Base-by-base conservation (phyloP, 1,284 basidiomycete genomes). In the Papiliotrema laurentii region DNA sequence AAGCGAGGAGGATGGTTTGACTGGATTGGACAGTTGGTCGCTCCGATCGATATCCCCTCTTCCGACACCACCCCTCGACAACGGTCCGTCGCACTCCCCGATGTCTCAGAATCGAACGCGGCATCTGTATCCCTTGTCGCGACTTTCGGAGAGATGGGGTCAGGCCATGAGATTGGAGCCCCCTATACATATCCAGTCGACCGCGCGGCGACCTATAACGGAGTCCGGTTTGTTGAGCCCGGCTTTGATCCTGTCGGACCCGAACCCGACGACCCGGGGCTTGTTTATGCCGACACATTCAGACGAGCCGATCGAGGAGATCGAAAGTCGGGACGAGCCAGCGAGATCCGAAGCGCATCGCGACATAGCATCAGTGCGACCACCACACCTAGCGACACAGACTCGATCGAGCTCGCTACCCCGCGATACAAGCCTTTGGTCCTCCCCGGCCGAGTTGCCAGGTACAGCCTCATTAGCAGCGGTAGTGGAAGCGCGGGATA, bases 1-100 rank as follows among this genome's bases (percentile, higher is more conserved):
- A 22, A 16, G 38, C 19, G 30, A 11, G 27, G 42, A 36, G 46
- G 51, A 33, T 49, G 50, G 27, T 47, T 53, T 26, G 27, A 35
- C 18, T 53, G 39, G 38, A 48, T 53, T 37, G 51, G 46, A 24
- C 24, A 53, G 14, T 16, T 48, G 18, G 30, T 53, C 42, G 45
- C 47, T 19, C 51, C 51, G 21, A 53, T 53, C 30, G 43, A 44
- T 18, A 36, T 27, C 21, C n/a, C 19, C n/a, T 11, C 27, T 38
- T 10, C 44, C 44, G 22, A 46, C 31, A 5, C 43, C 43, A 45
- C 43, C 24, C 41, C 41, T 18, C 25, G 26, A 43, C 25, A 31
- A 18, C 16, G 26, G 5, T 6, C 16, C 27, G 26, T 30, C 22
- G 11, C 10, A 28, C 27, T 43, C 13, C 26, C 25, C 16, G 26